Base-by-base conservation (phyloP, 345 rosid genomes). In the Salix caprea region DNA sequence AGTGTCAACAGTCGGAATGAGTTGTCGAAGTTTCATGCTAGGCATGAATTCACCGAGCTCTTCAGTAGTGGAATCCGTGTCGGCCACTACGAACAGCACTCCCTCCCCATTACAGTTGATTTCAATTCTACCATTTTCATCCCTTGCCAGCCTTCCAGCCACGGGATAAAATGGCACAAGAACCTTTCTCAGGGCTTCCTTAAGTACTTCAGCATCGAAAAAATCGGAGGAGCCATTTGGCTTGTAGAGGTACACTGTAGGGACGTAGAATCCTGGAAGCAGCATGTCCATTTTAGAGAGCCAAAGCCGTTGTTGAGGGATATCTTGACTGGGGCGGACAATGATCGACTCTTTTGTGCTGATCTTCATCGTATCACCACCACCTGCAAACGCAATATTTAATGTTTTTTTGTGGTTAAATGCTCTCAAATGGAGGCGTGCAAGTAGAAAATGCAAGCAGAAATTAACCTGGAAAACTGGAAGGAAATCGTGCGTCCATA, bases 281-380 rank as follows among this genome's bases (percentile, higher is more conserved):
- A 79, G 14, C 39, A 75, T 46, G 60, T 88, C 91, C 26, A 87
- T 69, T 60, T 82, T 79, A 0, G 90, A 87, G 50, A 82, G 74
- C 85, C 86, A 82, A 13, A 87, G 58, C 64, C 67, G 77, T 36
- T 62, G 73, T 24, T 6, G 61, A 1, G 83, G 88, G 2, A 84
- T 84, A 2, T 81, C 74, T n/a, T 83, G 34, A 12, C 73, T 69
- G 48, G 85, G 89, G 34, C 77, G 46, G 21, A 86, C 76, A 40
- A 83, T 65, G 69, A 61, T 77, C 6, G 82, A 69, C 74, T 86
- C 82, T 70, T 74, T 81, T 36, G 77, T 75, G 15, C 18, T 28
- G 52, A 83, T 75, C 79, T 83, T 77, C 86, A 81, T 76, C 56
- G 11, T 18, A 11, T 64, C 73, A 0, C 79, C 10, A 39, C 42